Percentiles rank a stretch among this genome's conserved stretches.
phyloP scores from a whole-genome alignment of 1,139 yeast species.

The Yamadazyma membranifaciens region DNA sequence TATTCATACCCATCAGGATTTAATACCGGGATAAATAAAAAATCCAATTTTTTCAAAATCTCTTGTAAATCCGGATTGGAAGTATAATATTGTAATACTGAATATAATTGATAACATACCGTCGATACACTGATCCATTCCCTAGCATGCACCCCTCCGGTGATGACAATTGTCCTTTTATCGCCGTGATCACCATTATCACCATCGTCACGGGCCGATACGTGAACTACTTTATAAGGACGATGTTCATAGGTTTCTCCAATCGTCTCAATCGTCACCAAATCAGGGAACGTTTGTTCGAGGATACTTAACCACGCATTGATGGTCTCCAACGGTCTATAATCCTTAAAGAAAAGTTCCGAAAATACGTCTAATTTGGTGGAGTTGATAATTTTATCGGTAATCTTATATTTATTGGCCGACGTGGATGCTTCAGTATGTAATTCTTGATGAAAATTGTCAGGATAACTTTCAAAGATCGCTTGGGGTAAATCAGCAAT shows the following conservation, averaged over 20 bases:
- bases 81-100: slow-evolving; percentile 52
- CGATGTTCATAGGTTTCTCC: slow-evolving; percentile 79
- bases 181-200: slow-evolving; percentile 45
- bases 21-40: slow-evolving; percentile 74
- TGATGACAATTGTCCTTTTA: slow-evolving; percentile 68
- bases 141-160: slow-evolving; percentile 87
- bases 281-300: slow-evolving; percentile 52
- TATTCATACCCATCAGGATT: slow-evolving; percentile 91
- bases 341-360: slow-evolving; percentile 65
- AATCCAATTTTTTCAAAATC: slow-evolving; percentile 53
- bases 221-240: slow-evolving; percentile 62
- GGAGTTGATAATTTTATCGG: slow-evolving; percentile 20
- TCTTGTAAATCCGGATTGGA: slow-evolving; percentile 34
- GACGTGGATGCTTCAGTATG: slow-evolving; percentile 7
- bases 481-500: slow-evolving; percentile 57
- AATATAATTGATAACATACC: slow-evolving; percentile 59
- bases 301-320: slow-evolving; percentile 69
- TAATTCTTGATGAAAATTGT: slow-evolving; percentile 10
- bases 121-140: slow-evolving; percentile 86
- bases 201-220: slow-evolving; percentile 46
- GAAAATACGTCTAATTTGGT: slow-evolving; percentile 22
- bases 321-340: slow-evolving; percentile 66
- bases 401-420: slow-evolving; percentile 16
- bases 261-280: slow-evolving; percentile 58
- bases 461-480: slow-evolving; percentile 55